A percentile compares a stretch with the other conserved stretches of the same genome.
Conservation (phyloP, 2,329 filamentous ascomycete genomes). For the Endoconidiophora laricicola region DNA sequence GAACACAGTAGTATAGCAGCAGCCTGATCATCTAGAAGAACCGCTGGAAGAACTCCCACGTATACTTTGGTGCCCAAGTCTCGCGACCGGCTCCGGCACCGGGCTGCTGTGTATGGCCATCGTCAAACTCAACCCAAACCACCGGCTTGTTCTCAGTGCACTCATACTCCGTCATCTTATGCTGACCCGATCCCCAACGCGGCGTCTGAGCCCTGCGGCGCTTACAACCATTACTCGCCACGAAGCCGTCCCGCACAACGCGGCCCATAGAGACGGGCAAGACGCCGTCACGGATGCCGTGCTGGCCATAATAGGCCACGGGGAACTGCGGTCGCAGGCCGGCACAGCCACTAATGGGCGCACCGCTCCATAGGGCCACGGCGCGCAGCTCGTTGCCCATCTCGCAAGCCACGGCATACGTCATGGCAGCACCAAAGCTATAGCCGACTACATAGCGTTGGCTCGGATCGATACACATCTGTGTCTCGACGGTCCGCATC, state of each 20-base stretch:
- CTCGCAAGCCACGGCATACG: conserved; percentile 25
- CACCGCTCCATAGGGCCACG: conserved; percentile 20
- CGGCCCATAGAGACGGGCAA: conserved; percentile 20
- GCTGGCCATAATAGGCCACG: conserved; percentile 23
- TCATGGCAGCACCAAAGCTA: conserved; percentile 28
- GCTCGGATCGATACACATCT: conserved; percentile 26
- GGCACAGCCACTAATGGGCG: conserved; percentile 19
- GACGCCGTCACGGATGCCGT: conserved; percentile 22
- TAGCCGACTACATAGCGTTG: conserved; percentile 28
- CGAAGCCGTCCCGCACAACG: conserved; percentile 21
- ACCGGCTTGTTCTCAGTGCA: conserved; percentile 18
- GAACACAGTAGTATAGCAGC: too few relatives aligned
- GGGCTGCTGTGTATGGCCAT: conserved; percentile 10
- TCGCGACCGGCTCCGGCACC: conserved; percentile 1
- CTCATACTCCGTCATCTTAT: conserved; percentile 18
- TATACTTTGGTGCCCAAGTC: conserved; percentile 5
- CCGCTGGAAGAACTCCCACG: conserved; percentile 13
- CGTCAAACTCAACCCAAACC: conserved; percentile 18
- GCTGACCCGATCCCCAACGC: conserved; percentile 12
- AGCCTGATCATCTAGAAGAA: conserved; percentile 8
- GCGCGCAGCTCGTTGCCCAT: conserved; percentile 22
- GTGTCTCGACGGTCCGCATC: conserved; percentile 21
- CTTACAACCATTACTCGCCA: conserved; percentile 21
- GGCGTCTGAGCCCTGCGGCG: conserved; percentile 16
- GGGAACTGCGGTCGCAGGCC: conserved; percentile 19